Evolutionary conservation across 352 stramenopile genomes (phyloP).

Genomic region (Phytophthora meadii): DNA sequence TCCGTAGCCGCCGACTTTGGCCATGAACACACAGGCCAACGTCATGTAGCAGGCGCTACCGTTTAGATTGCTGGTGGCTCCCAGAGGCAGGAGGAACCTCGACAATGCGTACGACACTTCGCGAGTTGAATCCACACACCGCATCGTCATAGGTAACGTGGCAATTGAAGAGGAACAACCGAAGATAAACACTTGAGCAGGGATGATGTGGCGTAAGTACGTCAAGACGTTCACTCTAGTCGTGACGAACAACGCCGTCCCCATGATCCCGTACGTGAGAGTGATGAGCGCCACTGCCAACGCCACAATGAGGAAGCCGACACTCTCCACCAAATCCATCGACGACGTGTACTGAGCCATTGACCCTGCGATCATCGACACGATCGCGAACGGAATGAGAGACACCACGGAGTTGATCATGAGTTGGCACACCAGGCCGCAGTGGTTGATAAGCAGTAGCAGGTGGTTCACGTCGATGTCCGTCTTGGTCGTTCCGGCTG

Average conservation of each 20-base stretch:
- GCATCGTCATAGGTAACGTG: constrained; percentile 80
- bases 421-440: constrained; percentile 68
- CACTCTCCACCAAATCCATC: constrained; percentile 50
- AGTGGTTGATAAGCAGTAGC: constrained; percentile 69
- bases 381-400: constrained; percentile 72
- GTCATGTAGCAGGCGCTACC: constrained; percentile 80
- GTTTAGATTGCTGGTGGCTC: constrained; percentile 77
- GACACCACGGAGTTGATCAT: constrained; percentile 74
- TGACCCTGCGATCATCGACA: constrained; percentile 75
- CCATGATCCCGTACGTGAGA: constrained; percentile 61
- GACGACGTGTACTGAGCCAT: constrained; percentile 63
- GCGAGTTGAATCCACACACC: constrained; percentile 69
- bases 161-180: constrained; percentile 82
- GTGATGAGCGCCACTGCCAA: constrained; percentile 52
- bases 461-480: constrained; percentile 63
- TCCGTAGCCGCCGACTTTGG: constrained; percentile 58
- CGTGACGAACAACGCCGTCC: constrained; percentile 54
- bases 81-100: constrained; percentile 71
- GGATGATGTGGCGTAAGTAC: constrained; percentile 72
- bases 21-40: constrained; percentile 78
- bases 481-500: constrained; percentile 18
- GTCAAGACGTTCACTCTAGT: constrained; percentile 72
- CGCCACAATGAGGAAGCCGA: constrained; percentile 58
- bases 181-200: constrained; percentile 79
- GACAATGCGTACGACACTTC: constrained; percentile 69